Conservation (phyloP, 768 basidiomycete genomes). For the Mrakia blollopis region DNA sequence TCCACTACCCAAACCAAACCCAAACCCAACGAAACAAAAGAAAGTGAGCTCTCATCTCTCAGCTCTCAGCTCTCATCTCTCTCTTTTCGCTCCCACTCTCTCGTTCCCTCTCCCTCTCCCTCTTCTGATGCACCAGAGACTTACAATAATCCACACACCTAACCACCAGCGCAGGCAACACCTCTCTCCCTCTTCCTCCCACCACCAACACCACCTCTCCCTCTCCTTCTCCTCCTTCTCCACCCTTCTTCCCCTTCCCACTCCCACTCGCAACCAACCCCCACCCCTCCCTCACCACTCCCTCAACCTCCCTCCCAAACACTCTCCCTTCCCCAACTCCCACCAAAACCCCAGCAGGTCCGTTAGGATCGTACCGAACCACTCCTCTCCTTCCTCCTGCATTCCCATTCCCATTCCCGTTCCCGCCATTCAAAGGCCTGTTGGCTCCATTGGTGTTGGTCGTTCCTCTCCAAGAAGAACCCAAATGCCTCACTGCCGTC, state of each 20-base stretch:
- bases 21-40: too few relatives aligned
- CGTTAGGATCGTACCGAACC: neutral
- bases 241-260: conserved; percentile 17
- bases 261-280: conserved; percentile 45
- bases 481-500: conserved; percentile 22
- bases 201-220: conserved; percentile 41
- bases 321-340: conserved; percentile 50
- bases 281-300: conserved; percentile 58
- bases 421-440: neutral
- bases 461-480: conserved; percentile 27
- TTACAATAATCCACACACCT: conserved; percentile 65
- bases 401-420: too few relatives aligned
- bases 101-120: neutral
- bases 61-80: neutral
- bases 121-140: neutral
- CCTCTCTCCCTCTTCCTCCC: conserved; percentile 25
- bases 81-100: neutral
- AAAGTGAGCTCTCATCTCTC: too few relatives aligned
- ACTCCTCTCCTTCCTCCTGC: neutral
- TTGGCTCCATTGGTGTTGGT: too few relatives aligned
- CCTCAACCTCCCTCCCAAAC: conserved; percentile 60
- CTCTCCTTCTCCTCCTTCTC: conserved; percentile 43
- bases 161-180: conserved; percentile 68
- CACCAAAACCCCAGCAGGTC: neutral
- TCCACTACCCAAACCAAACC: conserved; percentile 16